phyloP scores from a whole-genome alignment of 2,329 filamentous ascomycete genomes.

The Sporothrix pseudoabietina region DNA sequence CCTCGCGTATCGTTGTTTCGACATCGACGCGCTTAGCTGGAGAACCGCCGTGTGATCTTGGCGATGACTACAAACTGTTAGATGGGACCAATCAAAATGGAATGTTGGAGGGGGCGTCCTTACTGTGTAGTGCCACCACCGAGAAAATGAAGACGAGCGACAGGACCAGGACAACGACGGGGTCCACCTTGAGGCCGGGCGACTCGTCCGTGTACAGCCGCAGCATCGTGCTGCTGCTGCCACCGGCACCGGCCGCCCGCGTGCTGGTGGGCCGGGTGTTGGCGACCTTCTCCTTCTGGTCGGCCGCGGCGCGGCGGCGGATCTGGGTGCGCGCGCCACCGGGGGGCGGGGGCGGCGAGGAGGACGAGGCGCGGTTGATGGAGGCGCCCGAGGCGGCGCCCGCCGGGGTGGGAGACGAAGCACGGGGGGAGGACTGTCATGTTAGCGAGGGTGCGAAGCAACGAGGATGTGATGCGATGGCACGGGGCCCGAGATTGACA shows the following conservation, averaged over 20 bases:
- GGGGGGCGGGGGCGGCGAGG: slow-evolving; percentile 83
- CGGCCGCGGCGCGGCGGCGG: slow-evolving; percentile 89
- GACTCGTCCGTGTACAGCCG: slow-evolving; percentile 97
- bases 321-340: slow-evolving; percentile 75
- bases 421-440: slow-evolving; percentile 59
- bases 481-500: not conserved
- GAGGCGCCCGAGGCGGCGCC: slow-evolving; percentile 66
- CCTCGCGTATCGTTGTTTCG: not conserved
- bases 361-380: slow-evolving; percentile 73
- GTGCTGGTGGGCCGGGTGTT: slow-evolving; percentile 93
- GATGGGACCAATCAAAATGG: not conserved
- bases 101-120: slow-evolving; percentile 43
- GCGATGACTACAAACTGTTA: slow-evolving; percentile 34
- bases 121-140: slow-evolving; percentile 96
- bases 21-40: slow-evolving; percentile 35
- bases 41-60: slow-evolving; percentile 38
- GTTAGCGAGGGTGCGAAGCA: not conserved
- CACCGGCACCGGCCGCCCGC: slow-evolving; percentile 87
- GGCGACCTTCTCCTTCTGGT: slow-evolving; percentile 95
- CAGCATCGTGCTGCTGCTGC: slow-evolving; percentile 97
- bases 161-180: slow-evolving; percentile 93
- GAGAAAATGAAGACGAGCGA: slow-evolving; percentile 98
- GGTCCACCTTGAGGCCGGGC: slow-evolving; percentile 95
- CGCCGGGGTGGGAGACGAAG: slow-evolving; percentile 57
- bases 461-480: not conserved